Evolutionary conservation across 2,329 filamentous ascomycete species (phyloP).

Genomic region (Ceratocystis papillata): DNA sequence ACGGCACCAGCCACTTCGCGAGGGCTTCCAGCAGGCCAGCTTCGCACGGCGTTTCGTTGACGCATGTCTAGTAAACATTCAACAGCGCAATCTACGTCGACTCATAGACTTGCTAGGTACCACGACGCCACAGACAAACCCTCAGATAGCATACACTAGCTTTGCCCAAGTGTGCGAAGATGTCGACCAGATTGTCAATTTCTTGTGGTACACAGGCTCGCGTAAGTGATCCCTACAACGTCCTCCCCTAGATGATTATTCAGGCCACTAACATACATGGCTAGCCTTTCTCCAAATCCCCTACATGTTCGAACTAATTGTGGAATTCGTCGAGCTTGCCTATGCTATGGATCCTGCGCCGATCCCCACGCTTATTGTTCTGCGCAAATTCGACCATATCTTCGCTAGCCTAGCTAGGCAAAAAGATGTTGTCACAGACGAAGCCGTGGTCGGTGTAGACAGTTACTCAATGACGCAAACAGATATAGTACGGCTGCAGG

Average conservation of each 20-base stretch:
- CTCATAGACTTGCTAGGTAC: not conserved
- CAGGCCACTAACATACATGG: slow-evolving; percentile 25
- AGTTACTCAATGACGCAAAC: slow-evolving; percentile 43
- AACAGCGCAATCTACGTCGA: slow-evolving; percentile 14
- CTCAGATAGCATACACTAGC: slow-evolving; percentile 43
- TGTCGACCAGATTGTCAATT: slow-evolving; percentile 61
- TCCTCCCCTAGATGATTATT: not conserved
- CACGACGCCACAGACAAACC: slow-evolving; percentile 36
- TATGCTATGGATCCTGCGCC: slow-evolving; percentile 42
- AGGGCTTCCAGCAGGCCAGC: slow-evolving; percentile 4
- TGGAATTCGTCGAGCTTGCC: slow-evolving; percentile 58
- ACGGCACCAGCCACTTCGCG: slow-evolving; percentile 2
- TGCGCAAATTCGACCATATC: slow-evolving; percentile 71
- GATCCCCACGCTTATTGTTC: slow-evolving; percentile 54
- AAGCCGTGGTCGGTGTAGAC: slow-evolving; percentile 59
- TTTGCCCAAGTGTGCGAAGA: slow-evolving; percentile 65
- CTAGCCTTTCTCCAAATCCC: slow-evolving; percentile 41
- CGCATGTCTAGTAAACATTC: slow-evolving; percentile 14
- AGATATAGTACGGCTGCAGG: slow-evolving; percentile 79
- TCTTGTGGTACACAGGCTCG: slow-evolving; percentile 79
- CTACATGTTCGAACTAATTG: slow-evolving; percentile 72
- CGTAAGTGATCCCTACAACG: slow-evolving; percentile 43
- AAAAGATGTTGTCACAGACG: slow-evolving; percentile 53
- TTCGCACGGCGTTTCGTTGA: slow-evolving; percentile 17
- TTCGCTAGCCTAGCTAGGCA: slow-evolving; percentile 67